phyloP scores from a whole-genome alignment of 192 early-diverging fungal species.

The Coemansia guatemalensis region DNA sequence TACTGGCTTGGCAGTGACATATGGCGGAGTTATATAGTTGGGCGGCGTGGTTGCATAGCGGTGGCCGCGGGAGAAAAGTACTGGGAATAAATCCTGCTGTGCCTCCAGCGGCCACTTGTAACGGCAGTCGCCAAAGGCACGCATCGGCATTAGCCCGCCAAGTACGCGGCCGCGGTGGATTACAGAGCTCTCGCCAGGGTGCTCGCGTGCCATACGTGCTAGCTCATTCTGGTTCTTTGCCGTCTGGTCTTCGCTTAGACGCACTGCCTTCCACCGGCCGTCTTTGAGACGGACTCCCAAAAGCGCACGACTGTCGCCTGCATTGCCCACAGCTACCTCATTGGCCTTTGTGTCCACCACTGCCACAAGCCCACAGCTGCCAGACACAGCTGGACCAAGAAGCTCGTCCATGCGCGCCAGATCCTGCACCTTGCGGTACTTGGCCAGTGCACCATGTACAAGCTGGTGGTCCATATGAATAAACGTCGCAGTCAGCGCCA shows the following conservation, averaged over 20 bases:
- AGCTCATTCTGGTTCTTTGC: constrained; percentile 54
- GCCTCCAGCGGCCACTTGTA: constrained; percentile 69
- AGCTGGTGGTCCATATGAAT: constrained; percentile 29
- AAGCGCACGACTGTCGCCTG: constrained; percentile 45
- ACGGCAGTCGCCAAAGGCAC: constrained; percentile 67
- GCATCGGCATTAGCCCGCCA: constrained; percentile 55
- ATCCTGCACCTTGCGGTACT: constrained; percentile 29
- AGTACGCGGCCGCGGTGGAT: constrained; percentile 60
- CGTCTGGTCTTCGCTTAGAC: constrained; percentile 66
- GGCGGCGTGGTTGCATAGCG: constrained; percentile 53
- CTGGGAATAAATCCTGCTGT: constrained; percentile 55
- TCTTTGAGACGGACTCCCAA: constrained; percentile 45
- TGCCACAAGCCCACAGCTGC: constrained; percentile 43
- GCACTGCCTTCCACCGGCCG: constrained; percentile 54
- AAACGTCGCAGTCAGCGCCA: constrained; percentile 33
- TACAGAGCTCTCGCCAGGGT: constrained; percentile 72
- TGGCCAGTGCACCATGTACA: constrained; percentile 21
- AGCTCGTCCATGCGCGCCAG: constrained; percentile 23
- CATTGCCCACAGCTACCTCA: constrained; percentile 43
- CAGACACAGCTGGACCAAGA: constrained; percentile 40
- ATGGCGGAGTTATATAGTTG: constrained; percentile 64
- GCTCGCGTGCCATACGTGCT: constrained; percentile 60
- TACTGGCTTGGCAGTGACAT: constrained; percentile 75
- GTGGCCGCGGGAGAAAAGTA: constrained; percentile 27
- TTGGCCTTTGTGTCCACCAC: constrained; percentile 25